Base-by-base conservation (phyloP, 192 early-diverging fungal species). In the Globomyces pollinis-pini region DNA sequence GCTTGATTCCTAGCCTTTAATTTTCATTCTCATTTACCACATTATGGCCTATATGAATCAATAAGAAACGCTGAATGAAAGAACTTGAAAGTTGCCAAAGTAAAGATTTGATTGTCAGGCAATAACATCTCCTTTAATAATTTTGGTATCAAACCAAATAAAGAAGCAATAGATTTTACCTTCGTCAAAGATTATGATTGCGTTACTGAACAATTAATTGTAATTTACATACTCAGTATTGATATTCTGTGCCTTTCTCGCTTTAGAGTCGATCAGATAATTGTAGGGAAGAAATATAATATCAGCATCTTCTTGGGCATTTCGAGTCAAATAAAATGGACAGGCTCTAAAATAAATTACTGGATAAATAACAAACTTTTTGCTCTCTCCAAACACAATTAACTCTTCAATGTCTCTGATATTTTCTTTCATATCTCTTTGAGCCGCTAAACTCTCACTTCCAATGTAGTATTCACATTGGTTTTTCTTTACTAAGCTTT, bases 111-210 rank as follows among this genome's bases (percentile, higher is more conserved):
- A 15, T 65, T 13, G 53, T 38, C 59, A 59, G 26, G 20, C 49
- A 38, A 57, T 52, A 65, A 20, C 29, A 36, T 21, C 64, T 31
- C 36, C 50, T 68, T 2, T 70, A 47, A 53, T 67, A 70, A 63
- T 67, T 65, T 18, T 68, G 66, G 64, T 15, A 61, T 64, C 21
- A 1, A 63, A n/a, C 21, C 52, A 3, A 63, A n/a, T n/a, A n/a
- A n/a, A n/a, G n/a, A n/a, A n/a, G n/a, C n/a, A n/a, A n/a, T n/a
- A 41, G 44, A 35, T 36, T 33, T 20, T 52, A 32, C 6, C 83
- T 54, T 86, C 84, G 44, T 86, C 84, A 60, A 86, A 76, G 2
- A 86, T 83, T 12, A 86, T 20, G 3, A 86, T 78, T 21, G 74
- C 30, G 11, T 81, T 76, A 3, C 42, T 59, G 16, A 85, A 60